phyloP scores from a whole-genome alignment of 352 stramenopile species.

The Globisporangium abappressorium region DNA sequence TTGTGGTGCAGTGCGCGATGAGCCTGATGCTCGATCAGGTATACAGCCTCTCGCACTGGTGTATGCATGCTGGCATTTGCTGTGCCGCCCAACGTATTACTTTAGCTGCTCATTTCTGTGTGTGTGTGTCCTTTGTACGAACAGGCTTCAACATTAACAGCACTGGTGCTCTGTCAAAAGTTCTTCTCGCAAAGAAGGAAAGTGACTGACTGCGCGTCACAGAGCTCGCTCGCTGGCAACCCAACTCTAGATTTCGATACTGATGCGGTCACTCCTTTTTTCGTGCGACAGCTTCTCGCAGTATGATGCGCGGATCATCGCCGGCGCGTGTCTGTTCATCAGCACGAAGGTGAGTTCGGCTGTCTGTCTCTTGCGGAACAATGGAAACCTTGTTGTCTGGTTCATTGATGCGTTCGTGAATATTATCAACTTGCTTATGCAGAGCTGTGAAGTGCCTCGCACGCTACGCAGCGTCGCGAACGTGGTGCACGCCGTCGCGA shows the following conservation, averaged over 20 bases:
- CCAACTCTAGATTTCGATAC: background rate
- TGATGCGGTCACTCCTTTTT: background rate
- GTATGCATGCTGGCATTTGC: background rate
- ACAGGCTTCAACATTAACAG: conserved; percentile 19
- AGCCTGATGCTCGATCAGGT: conserved; percentile 21
- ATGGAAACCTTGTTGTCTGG: background rate
- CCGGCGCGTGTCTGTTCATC: conserved; percentile 19
- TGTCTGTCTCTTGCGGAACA: background rate
- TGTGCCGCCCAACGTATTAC: background rate
- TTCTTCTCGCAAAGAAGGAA: conserved; percentile 24
- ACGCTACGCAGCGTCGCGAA: conserved; percentile 52
- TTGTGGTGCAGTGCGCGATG: conserved; percentile 11
- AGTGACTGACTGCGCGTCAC: conserved; percentile 7
- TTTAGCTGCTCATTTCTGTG: background rate
- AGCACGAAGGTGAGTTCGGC: conserved; percentile 15
- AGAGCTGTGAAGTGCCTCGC: conserved; percentile 46
- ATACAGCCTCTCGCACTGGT: background rate
- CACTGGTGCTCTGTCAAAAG: conserved; percentile 18
- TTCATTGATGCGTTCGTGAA: background rate
- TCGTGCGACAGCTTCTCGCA: conserved; percentile 13
- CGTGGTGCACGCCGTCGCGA: conserved; percentile 37
- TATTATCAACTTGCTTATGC: background rate
- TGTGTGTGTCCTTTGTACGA: background rate
- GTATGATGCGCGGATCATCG: conserved; percentile 21
- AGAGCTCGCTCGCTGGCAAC: background rate